A percentile compares a stretch with the other conserved stretches of the same genome.
Evolutionary conservation across 2,329 filamentous ascomycete genomes (phyloP).

Genomic region (Ascochyta lentis): DNA sequence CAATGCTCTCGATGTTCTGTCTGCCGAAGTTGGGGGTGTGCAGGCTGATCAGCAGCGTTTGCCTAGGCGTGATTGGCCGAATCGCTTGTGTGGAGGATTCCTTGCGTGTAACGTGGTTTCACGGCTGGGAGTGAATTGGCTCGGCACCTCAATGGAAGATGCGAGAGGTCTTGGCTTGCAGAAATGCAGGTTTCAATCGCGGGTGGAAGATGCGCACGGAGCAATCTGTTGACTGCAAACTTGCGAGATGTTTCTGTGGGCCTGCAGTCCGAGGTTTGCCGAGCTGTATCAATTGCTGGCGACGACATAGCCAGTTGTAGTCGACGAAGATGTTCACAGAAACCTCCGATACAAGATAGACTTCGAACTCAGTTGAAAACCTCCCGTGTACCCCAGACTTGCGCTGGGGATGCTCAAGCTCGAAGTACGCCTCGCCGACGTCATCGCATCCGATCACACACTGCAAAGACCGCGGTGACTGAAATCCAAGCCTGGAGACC

Average conservation of each 20-base stretch:
- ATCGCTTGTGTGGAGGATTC: neutral
- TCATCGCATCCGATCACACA: slow-evolving; percentile 10
- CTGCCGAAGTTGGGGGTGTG: slow-evolving; percentile 1
- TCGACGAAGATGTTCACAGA: neutral
- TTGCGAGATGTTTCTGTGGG: slow-evolving; percentile 28
- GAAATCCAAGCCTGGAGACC: slow-evolving; percentile 15
- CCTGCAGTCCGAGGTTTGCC: slow-evolving; percentile 20
- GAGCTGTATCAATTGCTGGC: slow-evolving; percentile 4
- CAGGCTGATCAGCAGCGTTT: neutral
- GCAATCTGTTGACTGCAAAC: slow-evolving; percentile 7
- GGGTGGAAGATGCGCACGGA: slow-evolving; percentile 4
- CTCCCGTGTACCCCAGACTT: neutral
- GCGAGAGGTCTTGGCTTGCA: slow-evolving; percentile 7
- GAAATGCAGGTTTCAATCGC: slow-evolving; percentile 2
- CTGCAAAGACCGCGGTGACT: slow-evolving; percentile 16
- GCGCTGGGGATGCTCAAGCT: neutral
- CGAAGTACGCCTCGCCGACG: neutral
- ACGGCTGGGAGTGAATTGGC: neutral
- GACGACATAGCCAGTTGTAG: neutral
- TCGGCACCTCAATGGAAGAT: slow-evolving; percentile 1
- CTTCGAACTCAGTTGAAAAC: neutral
- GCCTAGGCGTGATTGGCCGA: neutral
- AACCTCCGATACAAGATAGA: no score
- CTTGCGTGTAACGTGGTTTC: neutral
- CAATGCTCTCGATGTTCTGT: neutral